Percentiles rank a stretch among this genome's conserved stretches.
phyloP scores from a whole-genome alignment of 176 grass and related monocot genomes.

The Carex littledalei region DNA sequence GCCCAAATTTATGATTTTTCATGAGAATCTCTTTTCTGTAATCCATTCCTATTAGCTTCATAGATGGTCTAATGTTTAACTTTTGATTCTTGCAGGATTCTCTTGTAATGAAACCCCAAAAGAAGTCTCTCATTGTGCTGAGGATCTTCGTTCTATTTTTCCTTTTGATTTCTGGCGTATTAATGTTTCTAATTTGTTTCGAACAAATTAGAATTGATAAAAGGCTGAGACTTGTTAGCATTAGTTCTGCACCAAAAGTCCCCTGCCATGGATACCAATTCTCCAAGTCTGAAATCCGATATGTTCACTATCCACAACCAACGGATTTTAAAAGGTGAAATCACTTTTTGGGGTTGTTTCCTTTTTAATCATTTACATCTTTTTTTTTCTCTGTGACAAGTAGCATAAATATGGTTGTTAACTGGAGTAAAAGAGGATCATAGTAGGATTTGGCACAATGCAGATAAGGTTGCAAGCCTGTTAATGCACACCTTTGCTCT shows the following conservation, averaged over 20 bases:
- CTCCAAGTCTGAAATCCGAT: slow-evolving; percentile 35
- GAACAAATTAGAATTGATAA: slow-evolving; percentile 57
- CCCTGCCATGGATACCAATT: slow-evolving; percentile 36
- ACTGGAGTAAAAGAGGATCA: neutral
- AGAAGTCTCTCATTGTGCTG: slow-evolving; percentile 52
- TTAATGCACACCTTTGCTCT: neutral
- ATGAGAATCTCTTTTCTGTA: neutral
- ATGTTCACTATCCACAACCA: slow-evolving; percentile 72
- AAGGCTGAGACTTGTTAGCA: slow-evolving; percentile 54
- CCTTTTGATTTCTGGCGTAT: slow-evolving; percentile 63
- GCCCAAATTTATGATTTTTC: neutral
- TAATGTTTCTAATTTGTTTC: slow-evolving; percentile 69
- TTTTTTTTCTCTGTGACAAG: neutral
- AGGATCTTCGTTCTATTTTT: slow-evolving; percentile 57
- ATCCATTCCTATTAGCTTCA: slow-evolving; percentile 21
- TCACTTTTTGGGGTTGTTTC: neutral
- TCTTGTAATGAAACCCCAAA: slow-evolving; percentile 50
- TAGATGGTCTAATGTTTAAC: neutral
- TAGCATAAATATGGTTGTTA: neutral
- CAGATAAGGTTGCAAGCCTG: neutral
- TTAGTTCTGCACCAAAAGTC: slow-evolving; percentile 33
- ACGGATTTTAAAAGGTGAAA: slow-evolving; percentile 57
- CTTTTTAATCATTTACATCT: neutral
- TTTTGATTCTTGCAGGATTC: slow-evolving; percentile 31
- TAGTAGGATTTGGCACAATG: neutral